Percentiles rank a stretch among this genome's conserved stretches.
phyloP scores from a whole-genome alignment of 768 basidiomycete genomes.

The Phallus indusiatus region DNA sequence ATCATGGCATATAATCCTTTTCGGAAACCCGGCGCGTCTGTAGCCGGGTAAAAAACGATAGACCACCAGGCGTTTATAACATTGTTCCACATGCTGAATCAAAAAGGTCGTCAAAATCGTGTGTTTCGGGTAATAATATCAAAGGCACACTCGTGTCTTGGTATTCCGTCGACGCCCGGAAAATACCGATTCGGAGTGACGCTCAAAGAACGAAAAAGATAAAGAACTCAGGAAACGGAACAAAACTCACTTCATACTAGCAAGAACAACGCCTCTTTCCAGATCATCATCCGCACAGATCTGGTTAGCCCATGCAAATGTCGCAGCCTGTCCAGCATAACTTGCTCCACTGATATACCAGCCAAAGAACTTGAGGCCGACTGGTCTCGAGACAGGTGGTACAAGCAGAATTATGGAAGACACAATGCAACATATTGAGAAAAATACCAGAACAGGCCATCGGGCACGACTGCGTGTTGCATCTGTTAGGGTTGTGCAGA shows the following conservation, averaged over 20 bases:
- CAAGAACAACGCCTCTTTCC: conserved; percentile 59
- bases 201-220: neutral
- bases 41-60: conserved; percentile 63
- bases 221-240: neutral
- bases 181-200: neutral
- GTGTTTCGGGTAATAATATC: neutral
- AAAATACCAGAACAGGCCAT: conserved; percentile 59
- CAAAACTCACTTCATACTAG: conserved; percentile 59
- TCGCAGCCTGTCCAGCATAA: conserved; percentile 68
- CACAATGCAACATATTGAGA: conserved; percentile 44
- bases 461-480: conserved; percentile 32
- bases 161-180: neutral
- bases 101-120: neutral
- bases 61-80: conserved; percentile 64
- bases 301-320: conserved; percentile 81
- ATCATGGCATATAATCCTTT: conserved; percentile 68
- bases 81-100: conserved; percentile 56
- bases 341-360: conserved; percentile 62
- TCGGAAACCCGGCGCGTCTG: conserved; percentile 55
- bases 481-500: conserved; percentile 60
- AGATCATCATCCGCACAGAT: conserved; percentile 62
- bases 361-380: conserved; percentile 62
- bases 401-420: conserved; percentile 51
- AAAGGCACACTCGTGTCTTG: neutral
- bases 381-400: conserved; percentile 40